Conservation (phyloP, 345 rosid species). For the Syzygium jambos region DNA sequence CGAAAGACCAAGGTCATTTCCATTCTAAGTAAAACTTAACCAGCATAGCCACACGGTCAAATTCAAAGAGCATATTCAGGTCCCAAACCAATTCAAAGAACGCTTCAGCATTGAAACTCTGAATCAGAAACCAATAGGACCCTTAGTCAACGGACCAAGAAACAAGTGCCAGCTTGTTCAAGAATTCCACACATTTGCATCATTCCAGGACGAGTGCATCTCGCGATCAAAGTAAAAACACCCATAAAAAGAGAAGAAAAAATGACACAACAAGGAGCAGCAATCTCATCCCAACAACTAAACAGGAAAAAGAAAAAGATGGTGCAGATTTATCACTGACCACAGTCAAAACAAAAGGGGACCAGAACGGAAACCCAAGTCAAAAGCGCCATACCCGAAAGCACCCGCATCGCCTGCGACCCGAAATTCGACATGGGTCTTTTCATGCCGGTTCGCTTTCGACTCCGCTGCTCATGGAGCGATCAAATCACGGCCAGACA, state of each 20-base stretch:
- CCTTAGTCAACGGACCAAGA: background rate
- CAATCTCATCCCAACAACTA: background rate
- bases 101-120: background rate
- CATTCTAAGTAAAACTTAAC: background rate
- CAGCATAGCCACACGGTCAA: background rate
- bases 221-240: background rate
- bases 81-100: background rate
- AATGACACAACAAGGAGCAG: background rate
- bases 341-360: background rate
- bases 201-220: background rate
- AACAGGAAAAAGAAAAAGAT: background rate
- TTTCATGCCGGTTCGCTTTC: background rate
- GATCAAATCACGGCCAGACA: background rate
- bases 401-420: constrained; percentile 20
- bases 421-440: constrained; percentile 31
- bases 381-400: constrained; percentile 30
- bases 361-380: background rate
- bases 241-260: background rate
- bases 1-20: background rate
- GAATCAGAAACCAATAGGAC: background rate
- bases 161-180: background rate
- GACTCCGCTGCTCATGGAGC: background rate
- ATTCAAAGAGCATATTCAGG: background rate
- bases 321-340: background rate
- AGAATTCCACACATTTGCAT: background rate